phyloP scores from a whole-genome alignment of 2,329 filamentous ascomycete species.

The Celoporthe dispersa region DNA sequence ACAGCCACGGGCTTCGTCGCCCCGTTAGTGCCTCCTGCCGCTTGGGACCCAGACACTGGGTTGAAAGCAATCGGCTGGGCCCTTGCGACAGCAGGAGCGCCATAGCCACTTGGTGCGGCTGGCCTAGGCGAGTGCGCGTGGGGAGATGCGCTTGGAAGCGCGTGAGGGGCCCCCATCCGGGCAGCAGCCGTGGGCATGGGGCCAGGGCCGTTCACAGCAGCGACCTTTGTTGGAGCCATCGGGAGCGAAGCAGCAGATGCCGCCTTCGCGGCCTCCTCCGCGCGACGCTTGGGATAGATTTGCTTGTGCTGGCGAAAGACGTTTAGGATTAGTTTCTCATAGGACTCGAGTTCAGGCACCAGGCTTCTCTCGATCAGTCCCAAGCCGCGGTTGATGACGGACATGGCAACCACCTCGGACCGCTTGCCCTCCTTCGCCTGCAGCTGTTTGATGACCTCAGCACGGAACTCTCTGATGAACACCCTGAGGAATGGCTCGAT shows the following conservation, averaged over 20 bases:
- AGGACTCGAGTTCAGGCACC: constrained; percentile 49
- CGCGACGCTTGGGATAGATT: constrained; percentile 24
- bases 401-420: constrained; percentile 55
- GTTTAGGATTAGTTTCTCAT: constrained; percentile 52
- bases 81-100: background rate
- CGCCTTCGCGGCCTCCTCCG: constrained; percentile 18
- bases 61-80: background rate
- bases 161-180: background rate
- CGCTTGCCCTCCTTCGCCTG: constrained; percentile 47
- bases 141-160: background rate
- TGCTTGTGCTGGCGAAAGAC: constrained; percentile 43
- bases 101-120: background rate
- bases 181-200: background rate
- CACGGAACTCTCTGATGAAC: constrained; percentile 51
- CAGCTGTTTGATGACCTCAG: constrained; percentile 51
- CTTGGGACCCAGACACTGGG: background rate
- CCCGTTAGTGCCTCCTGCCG: background rate
- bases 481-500: constrained; percentile 50
- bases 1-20: background rate
- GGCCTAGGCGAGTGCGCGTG: constrained; percentile 4
- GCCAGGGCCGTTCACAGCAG: background rate
- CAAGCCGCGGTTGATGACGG: constrained; percentile 55
- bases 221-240: constrained; percentile 27
- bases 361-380: constrained; percentile 48
- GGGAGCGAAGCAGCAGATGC: background rate